phyloP scores from a whole-genome alignment of 75 land plant genomes.

The Gnetum montanum region DNA sequence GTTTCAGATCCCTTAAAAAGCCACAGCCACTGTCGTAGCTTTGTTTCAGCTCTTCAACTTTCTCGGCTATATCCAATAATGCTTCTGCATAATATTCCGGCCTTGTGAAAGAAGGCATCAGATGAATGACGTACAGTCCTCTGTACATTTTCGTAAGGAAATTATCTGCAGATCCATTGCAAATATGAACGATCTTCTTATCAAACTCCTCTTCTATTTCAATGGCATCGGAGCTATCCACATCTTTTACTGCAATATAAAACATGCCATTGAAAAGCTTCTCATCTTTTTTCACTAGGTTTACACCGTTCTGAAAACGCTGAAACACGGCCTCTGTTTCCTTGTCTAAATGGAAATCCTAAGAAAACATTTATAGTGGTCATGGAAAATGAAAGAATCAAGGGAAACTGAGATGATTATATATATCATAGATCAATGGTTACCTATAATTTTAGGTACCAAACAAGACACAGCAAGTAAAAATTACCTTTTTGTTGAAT shows the following conservation, averaged over 20 bases:
- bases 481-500: too few relatives aligned
- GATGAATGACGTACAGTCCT: slow-evolving; percentile 15
- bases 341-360: slow-evolving; percentile 33
- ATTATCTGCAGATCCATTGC: slow-evolving; percentile 20
- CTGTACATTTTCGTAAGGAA: slow-evolving; percentile 28
- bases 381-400: too few relatives aligned
- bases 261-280: slow-evolving; percentile 33
- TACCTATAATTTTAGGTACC: too few relatives aligned
- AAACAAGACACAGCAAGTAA: too few relatives aligned
- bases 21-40: slow-evolving; percentile 9
- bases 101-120: slow-evolving; percentile 20
- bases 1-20: slow-evolving; percentile 22
- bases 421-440: too few relatives aligned
- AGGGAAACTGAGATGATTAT: too few relatives aligned
- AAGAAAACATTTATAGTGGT: too few relatives aligned
- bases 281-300: slow-evolving; percentile 19
- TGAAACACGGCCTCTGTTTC: slow-evolving; percentile 25
- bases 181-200: slow-evolving; percentile 13
- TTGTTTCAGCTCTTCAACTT: slow-evolving; percentile 6
- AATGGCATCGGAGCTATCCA: slow-evolving; percentile 19
- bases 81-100: slow-evolving; percentile 16
- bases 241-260: slow-evolving; percentile 32
- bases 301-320: slow-evolving; percentile 30
- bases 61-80: too few relatives aligned
- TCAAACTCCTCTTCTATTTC: slow-evolving; percentile 20